Percentiles rank a stretch among this genome's conserved stretches.
Conservation (phyloP, 352 stramenopile species). For the Phytophthora ramorum region DNA sequence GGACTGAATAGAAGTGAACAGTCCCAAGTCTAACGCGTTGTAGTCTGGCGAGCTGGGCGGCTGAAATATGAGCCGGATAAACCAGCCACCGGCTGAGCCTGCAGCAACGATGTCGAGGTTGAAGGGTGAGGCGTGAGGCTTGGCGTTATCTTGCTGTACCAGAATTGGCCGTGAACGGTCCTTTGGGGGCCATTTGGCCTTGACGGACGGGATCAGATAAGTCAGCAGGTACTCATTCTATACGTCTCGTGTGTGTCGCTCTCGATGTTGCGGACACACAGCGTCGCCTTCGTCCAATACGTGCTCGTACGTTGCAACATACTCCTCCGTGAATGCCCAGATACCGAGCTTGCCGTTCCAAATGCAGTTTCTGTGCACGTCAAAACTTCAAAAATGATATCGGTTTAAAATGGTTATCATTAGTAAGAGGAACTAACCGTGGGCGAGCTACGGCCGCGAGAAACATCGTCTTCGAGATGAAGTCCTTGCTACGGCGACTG, state of each 20-base stretch:
- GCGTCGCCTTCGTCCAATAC: constrained; percentile 15
- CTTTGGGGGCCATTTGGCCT: neutral
- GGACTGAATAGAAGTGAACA: constrained; percentile 1
- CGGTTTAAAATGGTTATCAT: constrained; percentile 2
- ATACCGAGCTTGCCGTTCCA: constrained; percentile 32
- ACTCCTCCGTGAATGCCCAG: constrained; percentile 32
- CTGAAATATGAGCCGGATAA: constrained; percentile 27
- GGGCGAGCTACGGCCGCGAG: neutral
- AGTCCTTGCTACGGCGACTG: constrained; percentile 1
- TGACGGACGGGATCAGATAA: neutral
- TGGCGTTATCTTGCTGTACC: constrained; percentile 42
- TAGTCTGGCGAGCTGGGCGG: constrained; percentile 24
- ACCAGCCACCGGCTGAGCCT: constrained; percentile 11
- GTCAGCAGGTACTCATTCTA: neutral
- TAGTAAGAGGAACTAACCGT: neutral
- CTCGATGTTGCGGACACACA: neutral
- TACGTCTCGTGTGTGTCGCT: neutral
- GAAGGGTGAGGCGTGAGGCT: constrained; percentile 13
- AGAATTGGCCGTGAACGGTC: neutral
- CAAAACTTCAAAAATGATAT: constrained; percentile 4
- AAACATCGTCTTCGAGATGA: constrained; percentile 1
- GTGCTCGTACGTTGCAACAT: constrained; percentile 21
- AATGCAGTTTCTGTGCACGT: constrained; percentile 1
- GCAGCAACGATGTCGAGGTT: constrained; percentile 28
- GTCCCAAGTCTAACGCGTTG: neutral